These are phyloP conservation scores for Emergomyces pasteurianus DNA, from an alignment of 2,329 filamentous ascomycete species.

Conservation along the genomic window DNA sequence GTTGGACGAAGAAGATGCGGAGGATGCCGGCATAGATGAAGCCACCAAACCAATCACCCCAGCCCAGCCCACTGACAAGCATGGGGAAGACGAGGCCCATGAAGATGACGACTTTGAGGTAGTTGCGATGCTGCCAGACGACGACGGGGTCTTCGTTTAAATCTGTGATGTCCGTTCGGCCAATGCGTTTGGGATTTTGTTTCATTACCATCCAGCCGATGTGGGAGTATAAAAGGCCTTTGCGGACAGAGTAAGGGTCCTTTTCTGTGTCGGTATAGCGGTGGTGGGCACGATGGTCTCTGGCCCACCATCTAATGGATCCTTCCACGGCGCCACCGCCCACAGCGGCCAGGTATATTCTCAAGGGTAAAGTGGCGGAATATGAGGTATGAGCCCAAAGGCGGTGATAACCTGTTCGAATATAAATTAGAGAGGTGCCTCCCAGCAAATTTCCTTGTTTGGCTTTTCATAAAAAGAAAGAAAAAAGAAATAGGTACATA, in stretches of 20 bases:
- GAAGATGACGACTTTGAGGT: constrained; percentile 63
- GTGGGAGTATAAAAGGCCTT: constrained; percentile 73
- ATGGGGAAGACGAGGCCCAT: constrained; percentile 70
- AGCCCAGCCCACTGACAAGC: constrained; percentile 62
- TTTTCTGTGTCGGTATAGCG: constrained; percentile 87
- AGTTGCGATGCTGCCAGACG: constrained; percentile 79
- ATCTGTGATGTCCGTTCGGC: constrained; percentile 78
- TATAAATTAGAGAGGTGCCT: not conserved
- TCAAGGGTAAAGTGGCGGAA: constrained; percentile 62
- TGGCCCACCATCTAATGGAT: constrained; percentile 80
- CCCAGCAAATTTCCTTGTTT: not conserved
- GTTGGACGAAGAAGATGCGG: constrained; percentile 79
- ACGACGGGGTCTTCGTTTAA: constrained; percentile 77
- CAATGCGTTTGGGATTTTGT: constrained; percentile 81
- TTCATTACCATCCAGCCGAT: constrained; percentile 89
- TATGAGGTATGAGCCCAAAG: constrained; percentile 81
- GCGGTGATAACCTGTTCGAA: constrained; percentile 54
- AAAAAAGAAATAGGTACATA: constrained; percentile 29
- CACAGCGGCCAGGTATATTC: constrained; percentile 69
- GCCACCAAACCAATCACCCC: constrained; percentile 71
- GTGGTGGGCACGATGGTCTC: constrained; percentile 78
- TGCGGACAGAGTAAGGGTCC: constrained; percentile 82
- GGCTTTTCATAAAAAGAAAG: too few species aligned
- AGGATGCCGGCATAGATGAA: constrained; percentile 78
- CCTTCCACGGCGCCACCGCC: constrained; percentile 76